Percentiles rank a stretch among this genome's conserved stretches.
Conservation (phyloP, 116 monocot species). For the Phalaenopsis hybrid region DNA sequence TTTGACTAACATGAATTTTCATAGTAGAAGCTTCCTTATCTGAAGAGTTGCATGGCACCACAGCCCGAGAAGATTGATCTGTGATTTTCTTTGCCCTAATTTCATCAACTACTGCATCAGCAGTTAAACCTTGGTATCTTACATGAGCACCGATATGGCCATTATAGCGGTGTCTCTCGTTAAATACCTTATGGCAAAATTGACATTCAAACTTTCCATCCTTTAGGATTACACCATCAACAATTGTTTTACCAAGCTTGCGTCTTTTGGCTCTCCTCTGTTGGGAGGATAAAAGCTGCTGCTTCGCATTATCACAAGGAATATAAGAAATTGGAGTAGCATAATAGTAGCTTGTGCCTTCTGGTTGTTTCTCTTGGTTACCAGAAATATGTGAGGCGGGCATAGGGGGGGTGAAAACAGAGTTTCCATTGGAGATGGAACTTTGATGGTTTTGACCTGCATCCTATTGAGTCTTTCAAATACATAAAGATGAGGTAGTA, state of each 20-base stretch:
- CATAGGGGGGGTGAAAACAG: constrained; percentile 15
- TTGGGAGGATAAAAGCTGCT: constrained; percentile 42
- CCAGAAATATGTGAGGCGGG: constrained; percentile 19
- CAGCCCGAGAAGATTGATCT: constrained; percentile 16
- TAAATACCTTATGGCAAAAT: constrained; percentile 66
- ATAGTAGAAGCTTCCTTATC: constrained; percentile 13
- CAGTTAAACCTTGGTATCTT: constrained; percentile 41
- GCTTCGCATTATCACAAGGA: constrained; percentile 33
- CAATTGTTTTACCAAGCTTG: constrained; percentile 38
- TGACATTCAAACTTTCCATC: constrained; percentile 76
- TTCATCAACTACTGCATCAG: constrained; percentile 19
- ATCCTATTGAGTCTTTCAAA: constrained; percentile 37
- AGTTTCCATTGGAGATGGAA: constrained; percentile 16
- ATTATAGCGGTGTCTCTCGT: constrained; percentile 50
- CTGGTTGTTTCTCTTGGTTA: constrained; percentile 33
- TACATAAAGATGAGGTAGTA: constrained; percentile 12
- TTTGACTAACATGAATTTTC: constrained; percentile 15
- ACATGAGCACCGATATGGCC: constrained; percentile 72
- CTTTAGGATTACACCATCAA: constrained; percentile 49
- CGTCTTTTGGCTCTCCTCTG: constrained; percentile 43
- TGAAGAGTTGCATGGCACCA: constrained; percentile 15
- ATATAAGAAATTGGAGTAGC: constrained; percentile 16
- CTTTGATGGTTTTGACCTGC: constrained; percentile 28
- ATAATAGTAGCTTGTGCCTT: constrained; percentile 9
- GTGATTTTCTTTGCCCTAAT: constrained; percentile 9